A percentile compares a stretch with the other conserved stretches of the same genome.
Conservation (phyloP, 257 asterid species). For the Avicennia marina region DNA sequence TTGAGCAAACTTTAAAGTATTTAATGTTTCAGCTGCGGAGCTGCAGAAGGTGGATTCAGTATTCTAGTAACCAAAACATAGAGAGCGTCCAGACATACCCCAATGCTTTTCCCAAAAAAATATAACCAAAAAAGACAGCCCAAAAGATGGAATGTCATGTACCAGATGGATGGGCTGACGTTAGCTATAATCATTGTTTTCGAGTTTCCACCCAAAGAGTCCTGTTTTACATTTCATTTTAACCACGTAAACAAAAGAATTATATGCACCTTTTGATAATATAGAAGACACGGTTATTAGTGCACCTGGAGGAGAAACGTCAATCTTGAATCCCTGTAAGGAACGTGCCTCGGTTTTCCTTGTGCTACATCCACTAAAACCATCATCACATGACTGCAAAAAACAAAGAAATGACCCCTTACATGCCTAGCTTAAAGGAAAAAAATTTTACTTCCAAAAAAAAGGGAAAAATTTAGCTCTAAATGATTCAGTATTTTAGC, state of each 20-base stretch:
- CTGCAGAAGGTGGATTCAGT: conserved; percentile 38
- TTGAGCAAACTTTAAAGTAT: conserved; percentile 95
- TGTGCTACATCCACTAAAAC: conserved; percentile 91
- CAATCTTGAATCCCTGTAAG: conserved; percentile 92
- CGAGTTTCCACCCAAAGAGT: conserved; percentile 98
- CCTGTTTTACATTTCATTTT: conserved; percentile 46
- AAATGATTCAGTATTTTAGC: conserved; percentile 9
- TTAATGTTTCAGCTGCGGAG: conserved; percentile 88
- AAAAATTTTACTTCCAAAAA: background rate
- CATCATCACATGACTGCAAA: conserved; percentile 90
- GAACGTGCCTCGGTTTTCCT: conserved; percentile 85
- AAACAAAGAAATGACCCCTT: background rate
- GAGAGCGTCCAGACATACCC: background rate
- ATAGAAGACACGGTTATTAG: background rate
- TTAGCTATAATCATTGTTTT: conserved; percentile 96
- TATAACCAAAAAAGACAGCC: background rate
- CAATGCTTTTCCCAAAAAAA: no score
- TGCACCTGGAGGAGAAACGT: conserved; percentile 96
- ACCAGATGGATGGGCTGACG: conserved; percentile 95
- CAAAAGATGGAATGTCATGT: conserved; percentile 9
- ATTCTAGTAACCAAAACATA: conserved; percentile 1
- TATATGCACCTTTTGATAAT: background rate
- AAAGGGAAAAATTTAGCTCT: background rate
- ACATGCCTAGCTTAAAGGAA: no score
- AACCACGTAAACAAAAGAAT: conserved; percentile 5